phyloP scores from a whole-genome alignment of 2,329 filamentous ascomycete species.

The Penicillium sp. region DNA sequence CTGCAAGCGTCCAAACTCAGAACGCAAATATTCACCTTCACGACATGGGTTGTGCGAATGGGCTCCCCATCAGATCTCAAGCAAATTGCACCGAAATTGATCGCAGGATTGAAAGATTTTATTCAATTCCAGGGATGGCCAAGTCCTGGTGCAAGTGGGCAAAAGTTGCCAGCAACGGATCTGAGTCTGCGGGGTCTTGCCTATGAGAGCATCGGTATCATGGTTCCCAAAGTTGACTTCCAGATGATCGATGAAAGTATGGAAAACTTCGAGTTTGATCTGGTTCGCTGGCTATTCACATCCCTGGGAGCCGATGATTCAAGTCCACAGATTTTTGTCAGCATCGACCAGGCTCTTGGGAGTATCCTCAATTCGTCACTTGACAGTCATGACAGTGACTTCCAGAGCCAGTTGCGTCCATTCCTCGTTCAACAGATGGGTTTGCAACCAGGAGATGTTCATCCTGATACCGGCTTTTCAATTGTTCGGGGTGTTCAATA shows the following conservation, averaged over 20 bases:
- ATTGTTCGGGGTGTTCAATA: conserved; percentile 70
- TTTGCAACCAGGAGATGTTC: conserved; percentile 39
- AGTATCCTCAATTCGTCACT: conserved; percentile 61
- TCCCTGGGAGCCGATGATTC: conserved; percentile 75
- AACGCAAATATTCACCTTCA: conserved; percentile 74
- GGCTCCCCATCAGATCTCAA: conserved; percentile 57
- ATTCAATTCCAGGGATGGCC: conserved; percentile 83
- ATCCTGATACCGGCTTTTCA: conserved; percentile 35
- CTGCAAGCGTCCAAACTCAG: conserved; percentile 74
- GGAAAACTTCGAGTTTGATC: conserved; percentile 45
- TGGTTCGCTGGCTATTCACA: conserved; percentile 72
- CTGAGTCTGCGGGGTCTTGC: conserved; percentile 67
- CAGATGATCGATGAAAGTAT: conserved; percentile 23
- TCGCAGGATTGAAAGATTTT: conserved; percentile 64
- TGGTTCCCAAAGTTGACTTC: conserved; percentile 52
- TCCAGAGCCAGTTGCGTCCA: conserved; percentile 44
- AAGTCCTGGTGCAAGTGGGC: conserved; percentile 46
- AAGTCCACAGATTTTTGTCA: conserved; percentile 67
- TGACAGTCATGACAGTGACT: conserved; percentile 39
- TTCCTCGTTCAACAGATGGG: conserved; percentile 66
- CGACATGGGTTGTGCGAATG: conserved; percentile 78
- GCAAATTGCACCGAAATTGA: conserved; percentile 61
- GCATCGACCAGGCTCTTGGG: conserved; percentile 82
- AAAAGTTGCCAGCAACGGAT: conserved; percentile 55
- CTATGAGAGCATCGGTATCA: conserved; percentile 83